A percentile compares a stretch with the other conserved stretches of the same genome.
These are phyloP conservation scores for Torulaspora quercuum DNA, from an alignment of 805 yeast species.

Conservation along the genomic window DNA sequence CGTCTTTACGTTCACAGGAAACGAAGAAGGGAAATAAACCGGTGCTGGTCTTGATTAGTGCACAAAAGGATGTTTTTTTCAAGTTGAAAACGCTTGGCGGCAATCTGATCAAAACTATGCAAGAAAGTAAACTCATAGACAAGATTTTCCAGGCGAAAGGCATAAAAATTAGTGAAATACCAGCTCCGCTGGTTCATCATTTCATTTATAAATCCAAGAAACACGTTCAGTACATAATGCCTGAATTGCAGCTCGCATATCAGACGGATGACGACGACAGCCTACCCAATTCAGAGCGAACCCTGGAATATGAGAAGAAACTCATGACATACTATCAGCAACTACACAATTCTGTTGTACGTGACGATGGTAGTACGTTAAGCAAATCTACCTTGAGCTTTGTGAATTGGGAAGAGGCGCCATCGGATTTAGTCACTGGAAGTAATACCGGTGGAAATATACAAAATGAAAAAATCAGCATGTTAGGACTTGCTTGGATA, in stretches of 20 bases:
- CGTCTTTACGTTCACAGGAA: neutral
- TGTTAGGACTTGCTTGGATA: conserved; percentile 50
- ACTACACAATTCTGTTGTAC: conserved; percentile 25
- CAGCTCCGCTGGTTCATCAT: conserved; percentile 62
- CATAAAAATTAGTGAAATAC: conserved; percentile 48
- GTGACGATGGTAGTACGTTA: conserved; percentile 30
- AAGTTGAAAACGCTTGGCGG: conserved; percentile 62
- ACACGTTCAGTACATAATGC: conserved; percentile 49
- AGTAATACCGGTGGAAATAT: conserved; percentile 5
- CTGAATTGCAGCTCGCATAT: conserved; percentile 23
- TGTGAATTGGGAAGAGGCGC: conserved; percentile 41
- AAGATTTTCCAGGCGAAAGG: conserved; percentile 38
- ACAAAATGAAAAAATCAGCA: conserved; percentile 21
- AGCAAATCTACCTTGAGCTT: conserved; percentile 46
- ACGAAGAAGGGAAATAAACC: conserved; percentile 24
- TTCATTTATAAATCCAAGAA: conserved; percentile 73
- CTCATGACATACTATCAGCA: conserved; percentile 30
- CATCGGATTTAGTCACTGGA: conserved; percentile 1
- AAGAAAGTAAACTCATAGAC: conserved; percentile 37
- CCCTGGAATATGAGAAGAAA: conserved; percentile 23
- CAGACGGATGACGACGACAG: conserved; percentile 7
- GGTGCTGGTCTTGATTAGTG: conserved; percentile 45
- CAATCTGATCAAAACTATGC: conserved; percentile 45
- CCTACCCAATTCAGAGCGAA: conserved; percentile 17
- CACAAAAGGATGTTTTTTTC: conserved; percentile 72